These are phyloP conservation scores for Acanthamoeba sp. DNA, from an alignment of 208 protist genomes.

Conservation along the genomic window DNA sequence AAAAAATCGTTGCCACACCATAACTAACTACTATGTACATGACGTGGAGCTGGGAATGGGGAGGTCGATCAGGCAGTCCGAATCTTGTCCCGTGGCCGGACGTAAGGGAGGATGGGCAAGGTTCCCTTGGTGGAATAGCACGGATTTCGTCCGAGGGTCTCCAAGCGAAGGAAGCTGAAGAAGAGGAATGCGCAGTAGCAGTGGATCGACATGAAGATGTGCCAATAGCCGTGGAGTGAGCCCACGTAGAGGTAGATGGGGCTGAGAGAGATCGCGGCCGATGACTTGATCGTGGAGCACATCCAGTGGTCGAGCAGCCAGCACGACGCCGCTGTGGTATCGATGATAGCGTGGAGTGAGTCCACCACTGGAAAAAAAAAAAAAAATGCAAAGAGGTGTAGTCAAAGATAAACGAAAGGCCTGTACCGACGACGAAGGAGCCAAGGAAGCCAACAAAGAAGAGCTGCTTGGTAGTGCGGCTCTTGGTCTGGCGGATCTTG, in stretches of 20 bases:
- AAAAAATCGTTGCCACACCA: too few species aligned
- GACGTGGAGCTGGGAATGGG: too few species aligned
- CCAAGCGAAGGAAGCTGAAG: background rate
- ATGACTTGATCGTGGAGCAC: background rate
- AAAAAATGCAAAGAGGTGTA: too few species aligned
- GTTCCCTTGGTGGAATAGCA: background rate
- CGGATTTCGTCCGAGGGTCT: background rate
- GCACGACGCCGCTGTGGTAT: background rate
- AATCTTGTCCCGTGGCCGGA: background rate
- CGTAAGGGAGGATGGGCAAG: background rate
- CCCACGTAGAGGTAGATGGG: constrained; percentile 16
- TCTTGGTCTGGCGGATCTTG: background rate
- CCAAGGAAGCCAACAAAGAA: background rate
- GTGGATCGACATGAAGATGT: constrained; percentile 22
- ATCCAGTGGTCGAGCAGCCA: background rate
- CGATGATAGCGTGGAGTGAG: background rate
- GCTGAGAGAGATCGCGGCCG: background rate
- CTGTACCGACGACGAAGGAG: background rate
- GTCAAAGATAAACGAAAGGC: too few species aligned
- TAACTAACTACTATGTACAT: too few species aligned
- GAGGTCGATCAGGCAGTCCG: background rate
- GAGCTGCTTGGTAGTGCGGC: background rate
- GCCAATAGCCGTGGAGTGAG: constrained; percentile 19
- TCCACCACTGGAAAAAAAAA: too few species aligned
- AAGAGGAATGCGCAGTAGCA: background rate